Base-by-base conservation (phyloP, 2,329 filamentous ascomycete species). In the Fusarium albosuccineum region DNA sequence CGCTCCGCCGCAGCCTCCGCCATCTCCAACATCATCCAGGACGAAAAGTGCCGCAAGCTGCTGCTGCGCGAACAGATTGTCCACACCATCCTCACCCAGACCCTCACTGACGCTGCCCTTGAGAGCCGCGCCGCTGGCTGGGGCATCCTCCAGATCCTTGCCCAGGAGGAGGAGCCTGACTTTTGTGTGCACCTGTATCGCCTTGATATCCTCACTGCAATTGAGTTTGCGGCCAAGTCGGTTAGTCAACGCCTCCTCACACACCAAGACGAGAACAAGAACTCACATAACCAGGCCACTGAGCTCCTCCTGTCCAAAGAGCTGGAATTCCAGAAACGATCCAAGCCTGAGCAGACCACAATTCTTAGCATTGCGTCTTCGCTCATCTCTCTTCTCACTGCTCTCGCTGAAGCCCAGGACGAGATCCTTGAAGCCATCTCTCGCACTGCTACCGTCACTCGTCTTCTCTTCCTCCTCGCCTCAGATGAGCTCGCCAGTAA, bases 101-200 rank as follows among this genome's bases (percentile, higher is more conserved):
- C 87, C 30, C 78, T 91, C 57, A 88, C 87, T 26, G 89, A 92
- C 73, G 79, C 84, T 37, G 87, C 83, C 59, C 80, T 90, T 53
- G 88, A 91, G 77, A 88, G 87, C 70, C 83, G 87, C 48, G 86
- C 88, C 42, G 87, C 88, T 17, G 89, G 88, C n/a, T 92, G 89
- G 89, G 85, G 86, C 11, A 89, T 91, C 66, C 79, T 92, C 53
- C 83, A 85, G 66, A 83, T 87, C 41, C 80, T 92, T 54, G 86
- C 85, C 3, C 80, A 86, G 64, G 86, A 90, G 72, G 89, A 91
- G 74, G 89, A 90, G 69, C 80, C 85, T 11, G 89, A 91, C 71
- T 91, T 91, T 61, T 89, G 87, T 65, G 80, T 91, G 17, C 88
- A 91, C 68, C 75, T 92, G 59, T 91, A 85, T 71, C 81, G 89